Base-by-base conservation (phyloP, 2,329 filamentous ascomycete genomes). In the Leptodontidium sp. region DNA sequence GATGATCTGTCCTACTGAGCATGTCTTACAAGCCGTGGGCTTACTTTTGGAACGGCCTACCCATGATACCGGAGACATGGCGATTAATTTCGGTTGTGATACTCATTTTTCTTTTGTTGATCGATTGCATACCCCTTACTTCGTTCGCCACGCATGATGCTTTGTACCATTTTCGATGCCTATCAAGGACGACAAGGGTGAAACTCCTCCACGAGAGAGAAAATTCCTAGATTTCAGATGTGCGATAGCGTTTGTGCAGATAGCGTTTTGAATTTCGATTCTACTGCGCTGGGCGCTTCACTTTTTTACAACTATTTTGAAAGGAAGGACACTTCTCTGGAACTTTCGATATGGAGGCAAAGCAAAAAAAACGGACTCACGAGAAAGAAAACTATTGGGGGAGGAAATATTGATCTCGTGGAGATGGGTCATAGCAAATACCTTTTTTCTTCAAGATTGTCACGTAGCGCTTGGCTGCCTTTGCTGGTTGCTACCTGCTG, bases 91-190 rank as follows among this genome's bases (percentile, higher is more conserved):
- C 70, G 68, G 66, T 69, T 70, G 61, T 64, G 66, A 66, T 65
- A 65, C 58, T 59, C 55, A 35, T 71, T 68, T 64, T 67, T 68
- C 68, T 67, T 64, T 58, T 67, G 68, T 65, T 69, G 61, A 69
- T 64, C 38, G n/a, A 61, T 68, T 71, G 69, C 71, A 71, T 71
- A 71, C 70, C 71, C 70, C 68, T 70, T 73, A 64, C 63, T 68
- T 70, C 58, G 29, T 53, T 59, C 63, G 58, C 55, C 38, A 26
- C 38, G 57, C 57, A 59, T 59, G 57, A 59, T 59, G 57, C 57
- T 59, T 59, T 59, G 57, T 59, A 59, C 57, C 38, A 43, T 45
- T 59, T 43, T 21, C 57, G 38, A 59, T 55, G 17, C 52, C 26
- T 55, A 35, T 55, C 29, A 32, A 32, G n/a, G 38, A 59, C 35